These are phyloP conservation scores for Pichiaceae sp. DNA, from an alignment of 1,139 yeast species.

Conservation along the genomic window DNA sequence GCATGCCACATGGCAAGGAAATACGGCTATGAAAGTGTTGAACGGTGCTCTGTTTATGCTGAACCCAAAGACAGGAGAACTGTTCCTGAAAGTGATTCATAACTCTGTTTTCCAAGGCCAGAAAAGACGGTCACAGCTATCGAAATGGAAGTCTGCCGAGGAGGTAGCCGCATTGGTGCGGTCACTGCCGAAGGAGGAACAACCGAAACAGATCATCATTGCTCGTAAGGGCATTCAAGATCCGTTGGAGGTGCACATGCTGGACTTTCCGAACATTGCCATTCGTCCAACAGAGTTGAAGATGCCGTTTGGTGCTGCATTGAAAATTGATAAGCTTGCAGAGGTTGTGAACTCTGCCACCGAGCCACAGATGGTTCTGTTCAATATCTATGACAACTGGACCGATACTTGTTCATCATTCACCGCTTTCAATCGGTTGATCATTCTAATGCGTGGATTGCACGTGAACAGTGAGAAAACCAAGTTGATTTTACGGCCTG, in stretches of 20 bases:
- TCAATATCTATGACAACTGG: constrained; percentile 96
- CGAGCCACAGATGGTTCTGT: constrained; percentile 88
- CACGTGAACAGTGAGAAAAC: constrained; percentile 73
- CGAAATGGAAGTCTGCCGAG: constrained; percentile 98
- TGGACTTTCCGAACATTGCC: constrained; percentile 89
- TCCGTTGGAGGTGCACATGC: constrained; percentile 94
- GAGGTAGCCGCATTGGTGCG: constrained; percentile 89
- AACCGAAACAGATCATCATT: constrained; percentile 85
- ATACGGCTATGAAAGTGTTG: constrained; percentile 83
- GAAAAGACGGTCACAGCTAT: constrained; percentile 84
- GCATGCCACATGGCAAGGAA: constrained; percentile 90
- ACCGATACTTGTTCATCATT: constrained; percentile 70
- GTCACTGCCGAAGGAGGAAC: constrained; percentile 87
- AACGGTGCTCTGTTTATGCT: constrained; percentile 90
- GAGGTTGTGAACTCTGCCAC: constrained; percentile 78
- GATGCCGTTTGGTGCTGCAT: constrained; percentile 81
- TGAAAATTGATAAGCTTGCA: constrained; percentile 73
- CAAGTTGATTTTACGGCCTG: constrained; percentile 69
- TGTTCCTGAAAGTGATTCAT: constrained; percentile 82
- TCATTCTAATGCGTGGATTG: constrained; percentile 71
- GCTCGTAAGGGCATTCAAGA: constrained; percentile 89
- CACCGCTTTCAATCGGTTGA: constrained; percentile 87
- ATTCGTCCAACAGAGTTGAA: constrained; percentile 85
- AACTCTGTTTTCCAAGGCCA: constrained; percentile 98
- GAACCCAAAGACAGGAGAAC: constrained; percentile 85